phyloP scores from a whole-genome alignment of 2,329 filamentous ascomycete genomes.

The Periconia digitata region DNA sequence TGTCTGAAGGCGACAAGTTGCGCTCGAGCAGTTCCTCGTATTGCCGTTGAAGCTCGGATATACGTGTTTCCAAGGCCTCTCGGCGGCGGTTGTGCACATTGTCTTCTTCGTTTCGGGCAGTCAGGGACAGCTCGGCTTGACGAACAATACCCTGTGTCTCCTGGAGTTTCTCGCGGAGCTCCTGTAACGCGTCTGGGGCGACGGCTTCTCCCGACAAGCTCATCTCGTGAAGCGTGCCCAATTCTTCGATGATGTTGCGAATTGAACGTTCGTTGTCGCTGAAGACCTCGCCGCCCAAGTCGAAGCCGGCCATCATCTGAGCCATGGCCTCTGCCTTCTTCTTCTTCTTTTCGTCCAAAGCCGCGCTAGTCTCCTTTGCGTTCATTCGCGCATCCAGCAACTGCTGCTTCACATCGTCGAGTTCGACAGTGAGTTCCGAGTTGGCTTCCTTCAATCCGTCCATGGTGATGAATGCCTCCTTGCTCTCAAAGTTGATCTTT shows the following conservation, averaged over 20 bases:
- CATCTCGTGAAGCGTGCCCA: constrained; percentile 77
- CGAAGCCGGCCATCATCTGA: constrained; percentile 99
- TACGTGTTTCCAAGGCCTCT: constrained; percentile 74
- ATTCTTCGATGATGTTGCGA: constrained; percentile 77
- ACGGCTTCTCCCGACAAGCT: constrained; percentile 77
- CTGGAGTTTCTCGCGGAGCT: constrained; percentile 75
- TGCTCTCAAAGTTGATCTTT: constrained; percentile 91
- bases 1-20: constrained; percentile 76
- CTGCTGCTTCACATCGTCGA: constrained; percentile 95
- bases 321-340: constrained; percentile 99
- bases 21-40: constrained; percentile 81
- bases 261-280: constrained; percentile 90
- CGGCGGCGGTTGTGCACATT: constrained; percentile 65
- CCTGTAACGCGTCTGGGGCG: constrained; percentile 76
- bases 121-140: constrained; percentile 86
- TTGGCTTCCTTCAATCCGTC: constrained; percentile 97
- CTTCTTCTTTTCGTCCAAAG: constrained; percentile 95
- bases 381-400: constrained; percentile 95
- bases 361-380: constrained; percentile 87
- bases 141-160: constrained; percentile 91
- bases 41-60: constrained; percentile 74
- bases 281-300: constrained; percentile 88
- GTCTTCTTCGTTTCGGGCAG: constrained; percentile 66
- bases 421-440: constrained; percentile 82
- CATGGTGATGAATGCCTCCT: constrained; percentile 97